These are phyloP conservation scores for Monilinia fructicola DNA, from an alignment of 2,329 filamentous ascomycete genomes.

Conservation along the genomic window DNA sequence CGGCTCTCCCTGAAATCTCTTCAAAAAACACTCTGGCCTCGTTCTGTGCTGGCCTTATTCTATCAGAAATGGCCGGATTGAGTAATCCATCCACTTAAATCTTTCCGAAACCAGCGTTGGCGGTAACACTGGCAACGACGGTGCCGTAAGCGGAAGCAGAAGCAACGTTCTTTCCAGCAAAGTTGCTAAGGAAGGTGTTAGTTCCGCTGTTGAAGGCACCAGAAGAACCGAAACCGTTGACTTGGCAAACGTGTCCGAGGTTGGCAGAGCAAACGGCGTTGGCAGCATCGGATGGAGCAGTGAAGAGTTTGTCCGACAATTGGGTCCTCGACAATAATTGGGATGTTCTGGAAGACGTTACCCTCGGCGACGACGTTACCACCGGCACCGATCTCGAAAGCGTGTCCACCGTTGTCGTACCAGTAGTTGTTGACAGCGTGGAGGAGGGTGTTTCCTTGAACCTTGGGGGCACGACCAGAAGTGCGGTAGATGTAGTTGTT, in stretches of 20 bases:
- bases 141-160: slow-evolving; percentile 30
- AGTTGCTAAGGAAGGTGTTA: slow-evolving; percentile 39
- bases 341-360: slow-evolving; percentile 47
- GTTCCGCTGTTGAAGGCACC: slow-evolving; percentile 38
- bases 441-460: slow-evolving; percentile 43
- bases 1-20: not conserved
- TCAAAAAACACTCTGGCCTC: too few relatives aligned
- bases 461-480: slow-evolving; percentile 47
- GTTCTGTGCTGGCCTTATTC: too few relatives aligned
- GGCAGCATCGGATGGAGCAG: slow-evolving; percentile 26
- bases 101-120: slow-evolving; percentile 10
- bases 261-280: slow-evolving; percentile 31
- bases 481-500: slow-evolving; percentile 49
- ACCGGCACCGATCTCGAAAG: slow-evolving; percentile 45
- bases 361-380: slow-evolving; percentile 46
- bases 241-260: slow-evolving; percentile 31
- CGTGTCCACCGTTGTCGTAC: slow-evolving; percentile 46
- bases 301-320: slow-evolving; percentile 28
- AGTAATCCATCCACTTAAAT: not conserved
- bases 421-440: slow-evolving; percentile 49
- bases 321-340: slow-evolving; percentile 28
- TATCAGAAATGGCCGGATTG: too few relatives aligned
- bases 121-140: slow-evolving; percentile 6
- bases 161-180: slow-evolving; percentile 39
- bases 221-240: slow-evolving; percentile 35